These are phyloP conservation scores for Trichosporon ovoides DNA, from an alignment of 1,284 basidiomycete genomes.

Conservation along the genomic window DNA sequence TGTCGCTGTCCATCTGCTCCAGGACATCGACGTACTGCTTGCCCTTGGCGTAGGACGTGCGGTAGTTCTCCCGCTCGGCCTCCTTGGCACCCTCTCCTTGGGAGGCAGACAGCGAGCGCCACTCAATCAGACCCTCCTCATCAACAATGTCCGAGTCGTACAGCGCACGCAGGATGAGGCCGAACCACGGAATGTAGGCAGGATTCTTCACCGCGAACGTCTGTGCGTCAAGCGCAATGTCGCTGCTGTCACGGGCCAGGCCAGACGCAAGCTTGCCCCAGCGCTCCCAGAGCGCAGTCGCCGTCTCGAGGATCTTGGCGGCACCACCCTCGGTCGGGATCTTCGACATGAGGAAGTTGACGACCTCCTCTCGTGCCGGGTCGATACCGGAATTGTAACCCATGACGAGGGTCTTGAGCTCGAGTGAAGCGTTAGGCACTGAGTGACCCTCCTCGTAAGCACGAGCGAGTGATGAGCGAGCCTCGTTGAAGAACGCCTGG, in stretches of 20 bases:
- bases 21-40: constrained; percentile 45
- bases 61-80: constrained; percentile 33
- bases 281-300: constrained; percentile 32
- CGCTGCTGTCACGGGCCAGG: constrained; percentile 33
- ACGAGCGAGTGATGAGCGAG: constrained; percentile 39
- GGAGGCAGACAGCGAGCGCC: constrained; percentile 41
- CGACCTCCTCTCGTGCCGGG: constrained; percentile 41
- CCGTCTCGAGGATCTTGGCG: constrained; percentile 25
- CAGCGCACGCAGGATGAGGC: constrained; percentile 43
- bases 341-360: constrained; percentile 42
- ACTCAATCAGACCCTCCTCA: constrained; percentile 46
- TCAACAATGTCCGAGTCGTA: constrained; percentile 48
- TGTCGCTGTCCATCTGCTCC: constrained; percentile 45
- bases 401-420: constrained; percentile 46
- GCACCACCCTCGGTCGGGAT: constrained; percentile 26
- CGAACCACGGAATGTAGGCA: constrained; percentile 36
- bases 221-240: constrained; percentile 31
- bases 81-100: constrained; percentile 40
- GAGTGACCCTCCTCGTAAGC: constrained; percentile 46
- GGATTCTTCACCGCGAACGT: constrained; percentile 14
- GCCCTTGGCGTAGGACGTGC: constrained; percentile 36
- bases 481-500: constrained; percentile 39
- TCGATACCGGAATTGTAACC: constrained; percentile 48
- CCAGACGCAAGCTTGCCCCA: constrained; percentile 39
- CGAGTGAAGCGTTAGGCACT: constrained; percentile 45